Evolutionary conservation across 192 early-diverging fungal genomes (phyloP).

Genomic region (Cetraspora pellucida): DNA sequence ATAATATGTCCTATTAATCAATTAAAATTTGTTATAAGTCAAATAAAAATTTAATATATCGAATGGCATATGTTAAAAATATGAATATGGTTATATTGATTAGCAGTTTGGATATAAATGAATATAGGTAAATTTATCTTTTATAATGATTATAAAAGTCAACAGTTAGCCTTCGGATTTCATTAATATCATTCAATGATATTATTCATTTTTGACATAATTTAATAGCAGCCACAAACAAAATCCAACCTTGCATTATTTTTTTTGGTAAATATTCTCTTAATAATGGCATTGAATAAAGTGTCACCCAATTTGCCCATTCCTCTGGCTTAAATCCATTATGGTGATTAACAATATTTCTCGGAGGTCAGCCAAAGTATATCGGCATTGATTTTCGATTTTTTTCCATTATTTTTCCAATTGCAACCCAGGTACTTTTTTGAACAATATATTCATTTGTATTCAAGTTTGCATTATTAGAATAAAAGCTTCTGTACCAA

Average conservation of each 20-base stretch:
- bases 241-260: background rate
- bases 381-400: background rate
- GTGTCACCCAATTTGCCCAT: background rate
- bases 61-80: background rate
- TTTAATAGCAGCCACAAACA: background rate
- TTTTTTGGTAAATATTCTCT: background rate
- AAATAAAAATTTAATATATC: background rate
- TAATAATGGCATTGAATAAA: slow-evolving; percentile 13
- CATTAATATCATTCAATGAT: background rate
- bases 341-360: background rate
- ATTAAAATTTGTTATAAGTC: background rate
- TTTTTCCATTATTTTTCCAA: background rate
- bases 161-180: background rate
- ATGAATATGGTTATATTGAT: no score
- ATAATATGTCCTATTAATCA: background rate
- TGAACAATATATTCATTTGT: background rate
- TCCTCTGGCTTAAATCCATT: slow-evolving; percentile 4
- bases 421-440: background rate
- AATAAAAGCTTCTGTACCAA: background rate
- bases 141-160: slow-evolving; percentile 4
- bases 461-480: background rate
- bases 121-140: background rate
- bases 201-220: slow-evolving; percentile 1
- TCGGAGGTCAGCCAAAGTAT: background rate
- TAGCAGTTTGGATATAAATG: no score